Evolutionary conservation across 768 basidiomycete species (phyloP).

Genomic region (Boletus subparvulus): DNA sequence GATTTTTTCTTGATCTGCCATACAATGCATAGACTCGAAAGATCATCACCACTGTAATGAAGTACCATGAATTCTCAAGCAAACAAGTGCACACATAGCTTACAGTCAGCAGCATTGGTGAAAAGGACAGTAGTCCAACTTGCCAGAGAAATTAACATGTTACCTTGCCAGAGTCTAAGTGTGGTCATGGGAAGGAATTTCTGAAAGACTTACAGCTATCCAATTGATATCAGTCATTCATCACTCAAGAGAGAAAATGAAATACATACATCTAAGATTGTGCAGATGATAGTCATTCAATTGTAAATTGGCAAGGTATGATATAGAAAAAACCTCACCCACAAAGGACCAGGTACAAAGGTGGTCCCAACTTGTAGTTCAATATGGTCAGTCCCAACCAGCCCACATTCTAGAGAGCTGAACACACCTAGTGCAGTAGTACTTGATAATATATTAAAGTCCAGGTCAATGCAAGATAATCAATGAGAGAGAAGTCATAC

Average conservation of each 20-base stretch:
- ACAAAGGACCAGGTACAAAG: conserved; percentile 4
- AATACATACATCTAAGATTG: conserved; percentile 3
- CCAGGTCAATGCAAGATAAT: not conserved
- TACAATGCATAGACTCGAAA: conserved; percentile 11
- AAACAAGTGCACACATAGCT: not conserved
- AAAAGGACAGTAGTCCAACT: not conserved
- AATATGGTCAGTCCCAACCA: not conserved
- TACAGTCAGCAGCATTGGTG: not conserved
- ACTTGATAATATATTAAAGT: not conserved
- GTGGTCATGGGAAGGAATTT: not conserved
- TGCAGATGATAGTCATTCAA: no score
- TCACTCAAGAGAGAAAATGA: not conserved
- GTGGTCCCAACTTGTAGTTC: not conserved
- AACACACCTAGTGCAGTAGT: not conserved
- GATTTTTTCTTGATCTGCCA: not conserved
- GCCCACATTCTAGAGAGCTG: no score
- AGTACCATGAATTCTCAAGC: not conserved
- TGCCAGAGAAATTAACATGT: not conserved
- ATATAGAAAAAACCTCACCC: not conserved
- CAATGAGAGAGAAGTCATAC: not conserved
- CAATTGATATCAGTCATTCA: not conserved
- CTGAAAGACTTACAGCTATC: not conserved
- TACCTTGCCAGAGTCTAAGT: not conserved
- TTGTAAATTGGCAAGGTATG: not conserved
- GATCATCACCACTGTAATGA: conserved; percentile 9